phyloP scores from a whole-genome alignment of 129 eudicot species.

The sunflower (Helianthus annuus) region DNA sequence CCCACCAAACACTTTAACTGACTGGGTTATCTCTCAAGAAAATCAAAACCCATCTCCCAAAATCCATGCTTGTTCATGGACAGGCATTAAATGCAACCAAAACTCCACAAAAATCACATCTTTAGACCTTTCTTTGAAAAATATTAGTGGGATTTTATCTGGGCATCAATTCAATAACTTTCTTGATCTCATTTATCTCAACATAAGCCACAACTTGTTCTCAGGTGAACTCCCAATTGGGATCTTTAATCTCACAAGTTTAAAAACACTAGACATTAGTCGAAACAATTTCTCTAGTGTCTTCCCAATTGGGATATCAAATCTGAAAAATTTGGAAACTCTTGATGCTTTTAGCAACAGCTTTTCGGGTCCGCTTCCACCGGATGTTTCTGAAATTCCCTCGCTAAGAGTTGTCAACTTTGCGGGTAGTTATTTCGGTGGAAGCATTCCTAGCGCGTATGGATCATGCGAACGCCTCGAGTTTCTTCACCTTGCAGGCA shows the following conservation, averaged over 20 bases:
- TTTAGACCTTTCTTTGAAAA: slow-evolving; percentile 65
- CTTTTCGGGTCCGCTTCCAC: slow-evolving; percentile 77
- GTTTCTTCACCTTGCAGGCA: slow-evolving; percentile 88
- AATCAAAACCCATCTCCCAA: slow-evolving; percentile 35
- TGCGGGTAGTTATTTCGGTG: slow-evolving; percentile 97
- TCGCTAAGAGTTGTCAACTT: slow-evolving; percentile 64
- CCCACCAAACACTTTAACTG: slow-evolving; percentile 42
- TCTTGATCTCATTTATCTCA: slow-evolving; percentile 58
- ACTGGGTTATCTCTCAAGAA: slow-evolving; percentile 60
- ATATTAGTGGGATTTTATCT: slow-evolving; percentile 67
- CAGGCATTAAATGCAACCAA: slow-evolving; percentile 64
- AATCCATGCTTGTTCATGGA: slow-evolving; percentile 79
- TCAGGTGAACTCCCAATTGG: slow-evolving; percentile 61
- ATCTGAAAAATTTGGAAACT: slow-evolving; percentile 46
- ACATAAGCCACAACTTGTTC: slow-evolving; percentile 78
- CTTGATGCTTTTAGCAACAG: slow-evolving; percentile 98
- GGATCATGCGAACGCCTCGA: slow-evolving; percentile 66
- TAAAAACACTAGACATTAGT: slow-evolving; percentile 64
- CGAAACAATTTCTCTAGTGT: slow-evolving; percentile 86
- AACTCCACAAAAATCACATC: slow-evolving; percentile 56
- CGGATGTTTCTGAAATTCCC: slow-evolving; percentile 54
- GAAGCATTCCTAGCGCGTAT: slow-evolving; percentile 71
- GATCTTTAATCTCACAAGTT: slow-evolving; percentile 62
- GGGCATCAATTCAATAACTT: slow-evolving; percentile 54
- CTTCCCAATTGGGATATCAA: slow-evolving; percentile 75